Percentiles rank a stretch among this genome's conserved stretches.
phyloP scores from a whole-genome alignment of 2,329 filamentous ascomycete species.

The Pseudogymnoascus sp. region DNA sequence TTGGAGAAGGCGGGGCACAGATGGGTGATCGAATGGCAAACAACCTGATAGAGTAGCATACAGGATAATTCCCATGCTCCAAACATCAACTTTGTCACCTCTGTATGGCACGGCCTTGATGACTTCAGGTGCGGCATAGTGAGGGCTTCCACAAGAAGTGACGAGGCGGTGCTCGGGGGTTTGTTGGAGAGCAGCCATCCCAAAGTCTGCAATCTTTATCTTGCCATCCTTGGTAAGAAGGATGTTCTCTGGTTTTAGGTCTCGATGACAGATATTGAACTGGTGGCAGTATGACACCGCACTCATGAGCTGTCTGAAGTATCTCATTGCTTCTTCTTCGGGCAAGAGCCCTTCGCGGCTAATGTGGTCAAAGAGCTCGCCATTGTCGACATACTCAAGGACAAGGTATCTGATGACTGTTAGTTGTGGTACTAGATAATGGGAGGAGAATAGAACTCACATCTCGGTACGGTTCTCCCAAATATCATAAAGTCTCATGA shows the following conservation, averaged over 20 bases:
- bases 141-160: constrained; percentile 91
- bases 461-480: constrained; percentile 96
- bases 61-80: constrained; percentile 86
- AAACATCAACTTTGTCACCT: constrained; percentile 82
- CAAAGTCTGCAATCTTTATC: constrained; percentile 94
- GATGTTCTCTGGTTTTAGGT: constrained; percentile 96
- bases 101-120: constrained; percentile 70
- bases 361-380: constrained; percentile 70
- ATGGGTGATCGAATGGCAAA: constrained; percentile 64
- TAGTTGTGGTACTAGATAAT: constrained; percentile 15
- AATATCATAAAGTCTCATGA: constrained; percentile 89
- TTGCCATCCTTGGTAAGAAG: constrained; percentile 66
- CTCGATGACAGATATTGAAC: constrained; percentile 91
- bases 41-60: constrained; percentile 79
- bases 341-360: constrained; percentile 62
- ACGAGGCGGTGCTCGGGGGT: constrained; percentile 68
- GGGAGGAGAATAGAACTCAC: constrained; percentile 44
- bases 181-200: constrained; percentile 89
- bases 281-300: constrained; percentile 88
- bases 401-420: constrained; percentile 69
- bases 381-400: constrained; percentile 80
- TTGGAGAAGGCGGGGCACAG: constrained; percentile 47
- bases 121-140: constrained; percentile 92
- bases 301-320: constrained; percentile 89
- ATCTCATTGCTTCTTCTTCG: constrained; percentile 72